Conservation (phyloP, 306 rosid species). For the Corylus heterophylla region DNA sequence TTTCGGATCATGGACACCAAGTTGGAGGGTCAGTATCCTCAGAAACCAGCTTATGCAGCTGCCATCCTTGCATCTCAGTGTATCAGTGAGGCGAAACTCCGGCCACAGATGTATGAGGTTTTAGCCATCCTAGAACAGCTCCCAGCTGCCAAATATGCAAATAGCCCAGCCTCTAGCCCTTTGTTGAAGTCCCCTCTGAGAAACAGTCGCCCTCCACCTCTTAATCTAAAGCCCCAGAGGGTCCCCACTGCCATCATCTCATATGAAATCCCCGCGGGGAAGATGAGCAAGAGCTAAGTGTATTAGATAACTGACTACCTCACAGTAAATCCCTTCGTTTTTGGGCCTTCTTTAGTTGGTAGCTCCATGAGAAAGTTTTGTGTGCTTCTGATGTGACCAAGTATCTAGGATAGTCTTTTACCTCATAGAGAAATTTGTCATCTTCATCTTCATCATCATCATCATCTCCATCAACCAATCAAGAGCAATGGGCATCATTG, state of each 20-base stretch:
- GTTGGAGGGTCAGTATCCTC: slow-evolving; percentile 86
- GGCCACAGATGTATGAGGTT: slow-evolving; percentile 83
- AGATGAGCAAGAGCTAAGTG: neutral
- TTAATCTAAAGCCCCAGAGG: slow-evolving; percentile 18
- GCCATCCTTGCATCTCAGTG: slow-evolving; percentile 78
- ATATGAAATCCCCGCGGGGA: slow-evolving; percentile 12
- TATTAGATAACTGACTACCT: slow-evolving; percentile 11
- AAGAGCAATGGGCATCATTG: neutral
- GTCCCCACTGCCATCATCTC: slow-evolving; percentile 23
- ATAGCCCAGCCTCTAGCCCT: slow-evolving; percentile 20
- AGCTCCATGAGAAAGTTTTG: slow-evolving; percentile 16
- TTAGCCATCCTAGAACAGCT: slow-evolving; percentile 62
- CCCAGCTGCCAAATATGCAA: slow-evolving; percentile 11
- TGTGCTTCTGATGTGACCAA: slow-evolving; percentile 7
- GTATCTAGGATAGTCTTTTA: slow-evolving; percentile 17
- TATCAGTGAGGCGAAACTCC: slow-evolving; percentile 64
- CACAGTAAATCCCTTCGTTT: slow-evolving; percentile 16
- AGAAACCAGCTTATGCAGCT: slow-evolving; percentile 71
- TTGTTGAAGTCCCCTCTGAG: slow-evolving; percentile 32
- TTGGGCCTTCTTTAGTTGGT: slow-evolving; percentile 21
- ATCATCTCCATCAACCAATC: slow-evolving; percentile 8
- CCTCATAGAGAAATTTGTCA: slow-evolving; percentile 7
- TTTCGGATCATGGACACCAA: slow-evolving; percentile 93
- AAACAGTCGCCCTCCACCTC: slow-evolving; percentile 32
- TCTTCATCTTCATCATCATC: neutral